Conservation (phyloP, 2,329 filamentous ascomycete genomes). For the Pyrenophora tritici-repentis region DNA sequence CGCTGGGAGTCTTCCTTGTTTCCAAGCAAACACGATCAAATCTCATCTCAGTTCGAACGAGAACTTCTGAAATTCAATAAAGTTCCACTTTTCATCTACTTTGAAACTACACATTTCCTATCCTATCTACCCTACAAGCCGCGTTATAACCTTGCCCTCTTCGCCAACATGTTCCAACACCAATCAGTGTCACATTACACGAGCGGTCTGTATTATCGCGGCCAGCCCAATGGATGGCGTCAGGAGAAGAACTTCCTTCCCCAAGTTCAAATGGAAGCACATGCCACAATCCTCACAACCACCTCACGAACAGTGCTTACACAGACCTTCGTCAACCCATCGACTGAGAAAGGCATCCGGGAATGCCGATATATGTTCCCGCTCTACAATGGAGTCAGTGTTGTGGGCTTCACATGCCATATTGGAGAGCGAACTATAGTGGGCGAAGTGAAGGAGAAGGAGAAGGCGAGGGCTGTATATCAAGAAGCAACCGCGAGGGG, state of each 20-base stretch:
- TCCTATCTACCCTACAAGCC: no score
- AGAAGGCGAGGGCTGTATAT: slow-evolving; percentile 65
- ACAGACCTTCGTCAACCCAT: slow-evolving; percentile 67
- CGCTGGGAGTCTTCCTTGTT: not conserved
- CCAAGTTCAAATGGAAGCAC: slow-evolving; percentile 61
- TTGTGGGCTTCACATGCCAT: slow-evolving; percentile 69
- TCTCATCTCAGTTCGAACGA: not conserved
- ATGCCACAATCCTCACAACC: slow-evolving; percentile 65
- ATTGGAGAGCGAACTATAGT: slow-evolving; percentile 64
- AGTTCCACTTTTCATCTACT: no score
- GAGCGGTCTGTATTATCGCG: slow-evolving; percentile 41
- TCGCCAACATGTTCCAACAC: no score
- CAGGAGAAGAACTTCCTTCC: slow-evolving; percentile 55
- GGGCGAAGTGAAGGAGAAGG: slow-evolving; percentile 70
- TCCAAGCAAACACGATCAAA: not conserved
- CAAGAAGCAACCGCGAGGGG: slow-evolving; percentile 62
- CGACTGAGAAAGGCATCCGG: slow-evolving; percentile 50
- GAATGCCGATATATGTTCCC: slow-evolving; percentile 72
- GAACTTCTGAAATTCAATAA: no score
- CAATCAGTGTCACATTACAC: slow-evolving; percentile 5
- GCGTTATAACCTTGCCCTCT: no score
- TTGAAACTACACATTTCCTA: no score
- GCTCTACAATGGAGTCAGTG: slow-evolving; percentile 72
- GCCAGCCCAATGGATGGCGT: not conserved
- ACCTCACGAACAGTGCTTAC: slow-evolving; percentile 58